These are phyloP conservation scores for Kandelia obovata DNA, from an alignment of 345 rosid species.

Conservation along the genomic window DNA sequence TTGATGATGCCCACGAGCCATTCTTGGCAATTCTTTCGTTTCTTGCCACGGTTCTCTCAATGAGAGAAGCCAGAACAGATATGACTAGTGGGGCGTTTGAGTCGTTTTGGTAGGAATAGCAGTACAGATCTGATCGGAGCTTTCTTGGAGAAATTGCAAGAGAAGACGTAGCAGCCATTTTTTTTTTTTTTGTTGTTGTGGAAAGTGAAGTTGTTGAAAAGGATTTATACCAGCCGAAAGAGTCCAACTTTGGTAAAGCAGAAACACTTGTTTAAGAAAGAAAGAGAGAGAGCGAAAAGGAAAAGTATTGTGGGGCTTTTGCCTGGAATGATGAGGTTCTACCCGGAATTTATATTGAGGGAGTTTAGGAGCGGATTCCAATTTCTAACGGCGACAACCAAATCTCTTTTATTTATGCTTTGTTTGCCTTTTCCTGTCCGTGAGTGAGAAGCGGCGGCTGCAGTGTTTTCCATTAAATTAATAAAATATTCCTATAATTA, in stretches of 20 bases:
- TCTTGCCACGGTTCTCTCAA: conserved; percentile 64
- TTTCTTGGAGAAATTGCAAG: conserved; percentile 62
- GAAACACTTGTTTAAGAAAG: background rate
- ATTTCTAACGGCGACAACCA: background rate
- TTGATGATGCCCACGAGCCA: conserved; percentile 33
- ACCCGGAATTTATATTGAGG: conserved; percentile 4
- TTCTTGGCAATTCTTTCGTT: conserved; percentile 57
- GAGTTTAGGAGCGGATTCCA: background rate
- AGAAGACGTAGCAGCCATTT: conserved; percentile 47
- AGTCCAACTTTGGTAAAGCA: background rate
- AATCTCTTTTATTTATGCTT: background rate
- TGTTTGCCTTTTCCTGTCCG: background rate
- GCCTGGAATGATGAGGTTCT: background rate
- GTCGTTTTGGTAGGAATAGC: conserved; percentile 52
- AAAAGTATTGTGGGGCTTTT: background rate
- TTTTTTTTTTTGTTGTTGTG: background rate
- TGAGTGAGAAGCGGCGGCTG: background rate
- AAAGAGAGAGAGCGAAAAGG: background rate
- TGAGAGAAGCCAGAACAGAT: conserved; percentile 70
- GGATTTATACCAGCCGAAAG: conserved; percentile 8
- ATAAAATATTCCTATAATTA: too few species aligned
- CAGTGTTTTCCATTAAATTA: too few species aligned
- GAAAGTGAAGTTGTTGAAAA: conserved; percentile 12
- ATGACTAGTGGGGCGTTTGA: conserved; percentile 71
- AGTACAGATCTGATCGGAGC: conserved; percentile 81